Evolutionary conservation across 2,329 filamentous ascomycete species (phyloP).

Genomic region (Fusarium compactum): DNA sequence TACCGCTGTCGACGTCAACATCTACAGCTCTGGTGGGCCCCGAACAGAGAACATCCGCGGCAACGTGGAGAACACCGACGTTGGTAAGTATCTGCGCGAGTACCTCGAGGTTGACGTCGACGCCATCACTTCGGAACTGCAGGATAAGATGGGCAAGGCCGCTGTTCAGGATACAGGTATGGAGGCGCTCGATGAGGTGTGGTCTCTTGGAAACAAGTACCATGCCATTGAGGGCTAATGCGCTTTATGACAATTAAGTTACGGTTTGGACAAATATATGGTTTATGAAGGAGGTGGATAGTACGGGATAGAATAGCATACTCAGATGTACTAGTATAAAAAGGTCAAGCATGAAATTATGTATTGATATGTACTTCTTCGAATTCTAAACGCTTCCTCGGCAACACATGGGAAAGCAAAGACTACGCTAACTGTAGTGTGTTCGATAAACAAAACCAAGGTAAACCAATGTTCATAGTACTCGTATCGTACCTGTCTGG

Average conservation of each 20-base stretch:
- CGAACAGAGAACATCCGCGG: constrained; percentile 75
- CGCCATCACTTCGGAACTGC: constrained; percentile 80
- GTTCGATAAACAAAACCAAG: neutral
- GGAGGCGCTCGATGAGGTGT: constrained; percentile 35
- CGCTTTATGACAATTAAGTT: neutral
- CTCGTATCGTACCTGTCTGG: neutral
- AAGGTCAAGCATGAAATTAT: neutral
- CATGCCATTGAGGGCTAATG: constrained; percentile 22
- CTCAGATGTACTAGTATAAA: neutral
- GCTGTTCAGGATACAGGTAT: constrained; percentile 22
- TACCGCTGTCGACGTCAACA: constrained; percentile 93
- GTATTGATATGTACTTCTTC: neutral
- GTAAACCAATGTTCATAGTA: neutral
- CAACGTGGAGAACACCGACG: constrained; percentile 95
- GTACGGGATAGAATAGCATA: neutral
- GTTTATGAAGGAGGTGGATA: constrained; percentile 11
- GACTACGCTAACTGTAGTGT: neutral
- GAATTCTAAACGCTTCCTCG: neutral
- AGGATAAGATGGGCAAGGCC: constrained; percentile 60
- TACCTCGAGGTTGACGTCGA: constrained; percentile 87
- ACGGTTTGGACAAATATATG: neutral
- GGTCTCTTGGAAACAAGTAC: constrained; percentile 24
- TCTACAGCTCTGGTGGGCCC: constrained; percentile 83
- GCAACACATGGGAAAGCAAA: neutral
- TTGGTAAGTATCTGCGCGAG: constrained; percentile 82